These are phyloP conservation scores for Saccharum hybrid DNA, from an alignment of 202 grass and related monocot species.

Conservation along the genomic window DNA sequence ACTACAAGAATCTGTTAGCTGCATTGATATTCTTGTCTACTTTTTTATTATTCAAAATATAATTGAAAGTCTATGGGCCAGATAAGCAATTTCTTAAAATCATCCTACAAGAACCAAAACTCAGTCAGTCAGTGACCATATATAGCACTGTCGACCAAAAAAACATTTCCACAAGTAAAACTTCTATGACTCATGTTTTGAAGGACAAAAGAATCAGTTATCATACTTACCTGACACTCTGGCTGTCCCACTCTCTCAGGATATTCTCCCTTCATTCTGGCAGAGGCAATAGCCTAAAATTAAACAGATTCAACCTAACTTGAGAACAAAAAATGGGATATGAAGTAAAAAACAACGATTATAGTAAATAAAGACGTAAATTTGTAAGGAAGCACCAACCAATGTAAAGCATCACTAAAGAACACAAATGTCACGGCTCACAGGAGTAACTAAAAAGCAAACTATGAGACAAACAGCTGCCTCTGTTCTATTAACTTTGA, in stretches of 20 bases:
- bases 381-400: constrained; percentile 10
- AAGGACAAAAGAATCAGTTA: constrained; percentile 33
- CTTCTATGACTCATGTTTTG: constrained; percentile 7
- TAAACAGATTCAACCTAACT: constrained; percentile 53
- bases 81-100: no score
- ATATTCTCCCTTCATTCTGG: constrained; percentile 98
- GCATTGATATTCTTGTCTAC: no score
- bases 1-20: no score
- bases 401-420: constrained; percentile 30
- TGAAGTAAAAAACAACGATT: constrained; percentile 21
- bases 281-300: constrained; percentile 95
- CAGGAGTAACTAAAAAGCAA: constrained; percentile 22
- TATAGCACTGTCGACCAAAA: no score
- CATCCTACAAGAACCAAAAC: no score
- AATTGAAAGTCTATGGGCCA: no score
- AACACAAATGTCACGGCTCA: not conserved
- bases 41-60: no score
- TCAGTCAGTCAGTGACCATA: no score
- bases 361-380: constrained; percentile 4
- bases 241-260: constrained; percentile 95
- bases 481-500: not conserved
- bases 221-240: constrained; percentile 83
- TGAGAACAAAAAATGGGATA: constrained; percentile 48
- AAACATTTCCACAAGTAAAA: constrained; percentile 2
- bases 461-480: constrained; percentile 5